Base-by-base conservation (phyloP, 371 early-diverging fungal genomes). In the Apophysomyces elegans region DNA sequence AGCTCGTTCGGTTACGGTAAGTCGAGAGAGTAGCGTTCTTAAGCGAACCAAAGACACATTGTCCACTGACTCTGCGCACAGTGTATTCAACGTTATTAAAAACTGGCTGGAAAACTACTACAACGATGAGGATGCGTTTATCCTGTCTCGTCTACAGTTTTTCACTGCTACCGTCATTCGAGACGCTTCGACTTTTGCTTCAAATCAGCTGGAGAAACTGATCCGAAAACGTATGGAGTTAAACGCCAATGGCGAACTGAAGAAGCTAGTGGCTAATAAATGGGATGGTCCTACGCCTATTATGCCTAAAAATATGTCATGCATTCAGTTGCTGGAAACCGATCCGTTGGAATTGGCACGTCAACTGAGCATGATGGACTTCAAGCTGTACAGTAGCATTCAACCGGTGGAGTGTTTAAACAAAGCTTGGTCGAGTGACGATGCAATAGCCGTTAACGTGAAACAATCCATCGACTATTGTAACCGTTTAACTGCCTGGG, bases 291-390 rank as follows among this genome's bases (percentile, higher is more conserved):
- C 81, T 32, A 62, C 63, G 44, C 88, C 93, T 3, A 89, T 93
- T 45, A 69, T 90, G 38, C 94, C 93, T 1, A 86, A 85, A 58
- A 85, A 84, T 61, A 64, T 90, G 65, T 84, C 84, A 41, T 61
- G 68, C 32, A 67, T 93, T 64, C 87, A 84, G 59, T 82, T 97
- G 35, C 62, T 90, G 47, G 97, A 98, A 58, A 76, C 96, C 18
- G 95, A 97, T 72, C 93, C 98, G 1, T 71, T 95, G 21, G 99
- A 99, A 74, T 65, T 98, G 36, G 97, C 97, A 0, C 84, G 99
- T 11, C 98, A 99, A 75, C 72, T 99, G 61, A 96, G 96, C 1
- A 78, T 98, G 56, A 87, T 96, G 63, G 95, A 96, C 68, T 90
- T 88, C 16, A 86, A 84, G 38, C 59, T 90, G 11, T 97, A 93